These are phyloP conservation scores for Aegilops sharonensis DNA, from an alignment of 176 grass and related monocot species.

Conservation along the genomic window DNA sequence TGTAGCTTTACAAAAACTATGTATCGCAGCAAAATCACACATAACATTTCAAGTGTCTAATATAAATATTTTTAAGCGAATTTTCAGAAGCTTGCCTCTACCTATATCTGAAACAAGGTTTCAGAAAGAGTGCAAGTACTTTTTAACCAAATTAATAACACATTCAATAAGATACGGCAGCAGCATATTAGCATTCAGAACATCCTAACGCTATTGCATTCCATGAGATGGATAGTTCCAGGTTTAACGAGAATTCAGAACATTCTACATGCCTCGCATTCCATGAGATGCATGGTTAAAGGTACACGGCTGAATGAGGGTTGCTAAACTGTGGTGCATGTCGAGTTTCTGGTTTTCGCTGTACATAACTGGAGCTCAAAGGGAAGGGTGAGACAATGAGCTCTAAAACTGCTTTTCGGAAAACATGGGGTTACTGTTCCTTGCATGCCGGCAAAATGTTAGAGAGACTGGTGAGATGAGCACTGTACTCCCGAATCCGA, in stretches of 20 bases:
- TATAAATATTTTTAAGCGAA: neutral
- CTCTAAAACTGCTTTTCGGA: neutral
- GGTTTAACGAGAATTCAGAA: neutral
- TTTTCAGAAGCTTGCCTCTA: neutral
- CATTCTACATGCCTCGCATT: neutral
- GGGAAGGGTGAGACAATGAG: neutral
- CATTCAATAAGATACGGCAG: too few species aligned
- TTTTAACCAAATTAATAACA: neutral
- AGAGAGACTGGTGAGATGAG: constrained; percentile 4
- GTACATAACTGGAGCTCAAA: constrained; percentile 20
- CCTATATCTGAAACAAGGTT: neutral
- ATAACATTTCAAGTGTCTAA: neutral
- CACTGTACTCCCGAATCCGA: neutral
- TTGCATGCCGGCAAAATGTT: neutral
- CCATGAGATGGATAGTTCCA: neutral
- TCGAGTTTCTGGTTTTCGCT: neutral
- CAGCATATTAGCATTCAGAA: neutral
- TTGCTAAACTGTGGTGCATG: neutral
- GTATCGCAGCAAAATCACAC: too few species aligned
- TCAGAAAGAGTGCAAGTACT: neutral
- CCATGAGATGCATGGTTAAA: neutral
- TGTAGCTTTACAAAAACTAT: too few species aligned
- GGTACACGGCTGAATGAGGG: neutral
- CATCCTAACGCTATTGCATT: constrained; percentile 7
- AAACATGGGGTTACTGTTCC: neutral